Evolutionary conservation across 169 alveolate species (phyloP).

Genomic region (Hammondia hammondi): DNA sequence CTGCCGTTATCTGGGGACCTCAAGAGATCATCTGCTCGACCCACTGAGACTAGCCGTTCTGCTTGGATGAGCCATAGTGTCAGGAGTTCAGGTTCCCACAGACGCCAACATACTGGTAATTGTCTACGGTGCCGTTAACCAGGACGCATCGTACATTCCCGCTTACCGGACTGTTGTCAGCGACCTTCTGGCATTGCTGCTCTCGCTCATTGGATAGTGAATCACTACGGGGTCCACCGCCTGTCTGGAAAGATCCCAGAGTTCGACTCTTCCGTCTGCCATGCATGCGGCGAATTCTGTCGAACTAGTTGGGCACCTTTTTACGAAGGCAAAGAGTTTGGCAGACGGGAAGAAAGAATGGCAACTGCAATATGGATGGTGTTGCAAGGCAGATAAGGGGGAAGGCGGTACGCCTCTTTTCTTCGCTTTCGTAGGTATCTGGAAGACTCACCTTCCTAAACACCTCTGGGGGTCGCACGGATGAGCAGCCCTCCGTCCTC

Average conservation of each 20-base stretch:
- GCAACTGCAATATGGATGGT: neutral
- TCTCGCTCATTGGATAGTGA: constrained; percentile 70
- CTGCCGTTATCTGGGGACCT: neutral
- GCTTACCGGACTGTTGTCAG: constrained; percentile 69
- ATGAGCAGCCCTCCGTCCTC: no score
- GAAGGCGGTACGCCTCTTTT: no score
- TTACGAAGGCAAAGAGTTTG: neutral
- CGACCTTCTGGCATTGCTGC: neutral
- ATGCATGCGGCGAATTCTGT: constrained; percentile 45
- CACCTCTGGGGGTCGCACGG: no score
- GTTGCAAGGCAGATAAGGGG: no score
- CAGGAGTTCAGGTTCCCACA: no score
- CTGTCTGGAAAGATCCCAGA: constrained; percentile 89
- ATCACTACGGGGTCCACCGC: constrained; percentile 68
- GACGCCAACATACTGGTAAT: no score
- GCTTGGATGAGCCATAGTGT: no score
- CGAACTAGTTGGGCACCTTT: constrained; percentile 49
- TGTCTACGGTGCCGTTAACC: no score
- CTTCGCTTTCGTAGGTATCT: no score
- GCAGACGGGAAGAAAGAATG: neutral
- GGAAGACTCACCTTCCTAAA: no score
- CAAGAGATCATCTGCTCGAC: neutral
- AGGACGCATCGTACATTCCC: neutral
- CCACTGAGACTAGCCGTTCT: neutral
- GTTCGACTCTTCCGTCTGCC: constrained; percentile 92